phyloP scores from a whole-genome alignment of 352 stramenopile genomes.

The Phytophthora macrochlamydospora region DNA sequence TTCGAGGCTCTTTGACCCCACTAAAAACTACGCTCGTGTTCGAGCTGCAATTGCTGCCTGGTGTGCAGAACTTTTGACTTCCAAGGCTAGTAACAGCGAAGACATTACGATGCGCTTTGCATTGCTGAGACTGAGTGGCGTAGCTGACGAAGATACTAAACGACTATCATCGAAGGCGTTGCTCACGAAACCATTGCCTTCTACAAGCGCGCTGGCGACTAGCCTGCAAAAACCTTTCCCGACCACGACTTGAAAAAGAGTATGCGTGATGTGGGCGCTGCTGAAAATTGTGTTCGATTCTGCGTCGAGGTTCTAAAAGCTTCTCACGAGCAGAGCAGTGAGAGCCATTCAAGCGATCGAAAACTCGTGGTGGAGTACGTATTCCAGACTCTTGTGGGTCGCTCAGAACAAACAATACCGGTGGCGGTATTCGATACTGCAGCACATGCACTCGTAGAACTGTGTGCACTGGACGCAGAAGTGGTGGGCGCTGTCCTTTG shows the following conservation, averaged over 20 bases:
- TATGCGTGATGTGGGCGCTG: constrained; percentile 37
- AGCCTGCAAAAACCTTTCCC: constrained; percentile 31
- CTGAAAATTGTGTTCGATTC: constrained; percentile 61
- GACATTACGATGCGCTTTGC: constrained; percentile 64
- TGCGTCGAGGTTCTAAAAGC: constrained; percentile 53
- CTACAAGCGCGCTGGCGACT: constrained; percentile 29
- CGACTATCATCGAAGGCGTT: constrained; percentile 42
- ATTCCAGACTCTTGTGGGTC: constrained; percentile 45
- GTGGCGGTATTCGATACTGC: constrained; percentile 41
- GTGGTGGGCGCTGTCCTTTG: constrained; percentile 34
- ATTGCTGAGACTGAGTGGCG: constrained; percentile 48
- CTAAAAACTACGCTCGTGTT: constrained; percentile 69
- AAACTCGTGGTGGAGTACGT: constrained; percentile 55
- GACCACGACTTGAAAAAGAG: constrained; percentile 47
- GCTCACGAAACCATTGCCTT: constrained; percentile 51
- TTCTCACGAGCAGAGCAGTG: constrained; percentile 5
- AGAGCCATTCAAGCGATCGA: constrained; percentile 30
- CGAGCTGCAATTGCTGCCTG: constrained; percentile 63
- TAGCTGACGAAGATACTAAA: constrained; percentile 51
- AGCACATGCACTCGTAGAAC: constrained; percentile 41
- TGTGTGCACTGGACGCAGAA: constrained; percentile 33
- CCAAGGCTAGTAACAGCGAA: constrained; percentile 15
- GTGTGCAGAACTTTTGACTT: constrained; percentile 49
- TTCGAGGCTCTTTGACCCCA: constrained; percentile 61
- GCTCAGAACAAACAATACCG: constrained; percentile 3